Evolutionary conservation across 2,329 filamentous ascomycete species (phyloP).

Genomic region (Decorospora gaudefroyi): DNA sequence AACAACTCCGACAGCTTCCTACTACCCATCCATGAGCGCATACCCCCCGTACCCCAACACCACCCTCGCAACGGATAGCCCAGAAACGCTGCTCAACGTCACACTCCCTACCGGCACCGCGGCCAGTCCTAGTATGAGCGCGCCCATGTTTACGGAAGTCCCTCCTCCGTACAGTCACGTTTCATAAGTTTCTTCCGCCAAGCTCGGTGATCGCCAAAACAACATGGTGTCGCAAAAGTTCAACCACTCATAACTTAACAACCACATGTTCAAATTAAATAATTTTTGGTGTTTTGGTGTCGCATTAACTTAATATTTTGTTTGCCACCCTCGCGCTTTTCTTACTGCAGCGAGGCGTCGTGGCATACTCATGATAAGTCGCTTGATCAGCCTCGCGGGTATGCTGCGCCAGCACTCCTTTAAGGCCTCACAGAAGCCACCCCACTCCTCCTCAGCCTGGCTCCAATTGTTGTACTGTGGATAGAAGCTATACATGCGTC

Average conservation of each 20-base stretch:
- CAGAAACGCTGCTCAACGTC: too few relatives aligned
- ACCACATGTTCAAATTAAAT: too few relatives aligned
- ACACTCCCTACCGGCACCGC: too few relatives aligned
- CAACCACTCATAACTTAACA: too few relatives aligned
- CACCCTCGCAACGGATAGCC: too few relatives aligned
- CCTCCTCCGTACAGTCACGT: too few relatives aligned
- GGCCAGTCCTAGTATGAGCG: too few relatives aligned
- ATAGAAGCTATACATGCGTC: conserved; percentile 19
- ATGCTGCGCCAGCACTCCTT: conserved; percentile 13
- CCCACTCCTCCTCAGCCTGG: conserved; percentile 11
- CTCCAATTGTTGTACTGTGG: conserved; percentile 20
- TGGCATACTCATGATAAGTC: conserved; percentile 15
- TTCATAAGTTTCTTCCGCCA: neutral
- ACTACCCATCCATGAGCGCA: too few relatives aligned
- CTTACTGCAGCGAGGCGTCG: conserved; percentile 4
- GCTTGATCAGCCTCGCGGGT: conserved; percentile 5
- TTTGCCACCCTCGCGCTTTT: conserved; percentile 12
- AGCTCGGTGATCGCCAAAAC: neutral
- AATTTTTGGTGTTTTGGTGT: neutral
- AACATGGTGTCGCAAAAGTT: neutral
- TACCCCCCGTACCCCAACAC: too few relatives aligned
- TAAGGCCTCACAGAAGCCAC: conserved; percentile 18
- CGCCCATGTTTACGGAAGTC: too few relatives aligned
- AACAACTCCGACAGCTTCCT: too few relatives aligned
- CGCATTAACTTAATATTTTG: conserved; percentile 15